Conservation (phyloP, 1,284 basidiomycete species). For the Agroathelia rolfsii region DNA sequence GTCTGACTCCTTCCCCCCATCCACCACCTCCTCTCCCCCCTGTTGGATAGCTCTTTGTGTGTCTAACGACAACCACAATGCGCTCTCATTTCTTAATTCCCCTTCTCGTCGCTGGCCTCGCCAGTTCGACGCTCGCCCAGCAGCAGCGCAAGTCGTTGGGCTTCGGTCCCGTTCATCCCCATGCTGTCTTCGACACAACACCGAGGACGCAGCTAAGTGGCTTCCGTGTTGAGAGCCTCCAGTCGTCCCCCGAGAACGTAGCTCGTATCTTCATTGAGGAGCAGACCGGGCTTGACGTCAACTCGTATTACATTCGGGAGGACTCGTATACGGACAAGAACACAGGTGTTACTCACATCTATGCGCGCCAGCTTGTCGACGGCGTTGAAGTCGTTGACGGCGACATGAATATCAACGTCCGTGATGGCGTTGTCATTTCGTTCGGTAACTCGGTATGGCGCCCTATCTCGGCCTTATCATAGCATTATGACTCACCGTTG, state of each 20-base stretch:
- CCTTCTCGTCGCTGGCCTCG: slow-evolving; percentile 26
- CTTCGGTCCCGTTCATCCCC: slow-evolving; percentile 68
- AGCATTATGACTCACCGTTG: slow-evolving; percentile 8
- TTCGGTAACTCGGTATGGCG: slow-evolving; percentile 72
- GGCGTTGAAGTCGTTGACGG: slow-evolving; percentile 83
- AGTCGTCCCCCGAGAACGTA: slow-evolving; percentile 43
- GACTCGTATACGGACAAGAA: slow-evolving; percentile 82
- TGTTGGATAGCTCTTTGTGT: not conserved
- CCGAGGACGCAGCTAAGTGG: slow-evolving; percentile 32
- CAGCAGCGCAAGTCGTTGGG: slow-evolving; percentile 65
- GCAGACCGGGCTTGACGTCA: slow-evolving; percentile 29
- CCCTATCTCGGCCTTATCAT: slow-evolving; percentile 13
- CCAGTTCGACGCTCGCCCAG: slow-evolving; percentile 21
- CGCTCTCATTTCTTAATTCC: slow-evolving; percentile 23
- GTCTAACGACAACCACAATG: slow-evolving; percentile 14
- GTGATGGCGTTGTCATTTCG: slow-evolving; percentile 69
- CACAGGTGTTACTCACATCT: slow-evolving; percentile 81
- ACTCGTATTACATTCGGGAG: slow-evolving; percentile 50
- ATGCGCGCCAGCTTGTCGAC: slow-evolving; percentile 71
- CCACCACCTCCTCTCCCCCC: not conserved
- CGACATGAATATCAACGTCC: slow-evolving; percentile 85
- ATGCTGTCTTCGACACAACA: slow-evolving; percentile 56
- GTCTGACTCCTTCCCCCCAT: slow-evolving; percentile 1
- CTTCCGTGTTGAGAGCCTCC: slow-evolving; percentile 27
- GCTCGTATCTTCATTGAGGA: slow-evolving; percentile 51